phyloP scores from a whole-genome alignment of 768 basidiomycete genomes.

The Coprinopsis sp. region DNA sequence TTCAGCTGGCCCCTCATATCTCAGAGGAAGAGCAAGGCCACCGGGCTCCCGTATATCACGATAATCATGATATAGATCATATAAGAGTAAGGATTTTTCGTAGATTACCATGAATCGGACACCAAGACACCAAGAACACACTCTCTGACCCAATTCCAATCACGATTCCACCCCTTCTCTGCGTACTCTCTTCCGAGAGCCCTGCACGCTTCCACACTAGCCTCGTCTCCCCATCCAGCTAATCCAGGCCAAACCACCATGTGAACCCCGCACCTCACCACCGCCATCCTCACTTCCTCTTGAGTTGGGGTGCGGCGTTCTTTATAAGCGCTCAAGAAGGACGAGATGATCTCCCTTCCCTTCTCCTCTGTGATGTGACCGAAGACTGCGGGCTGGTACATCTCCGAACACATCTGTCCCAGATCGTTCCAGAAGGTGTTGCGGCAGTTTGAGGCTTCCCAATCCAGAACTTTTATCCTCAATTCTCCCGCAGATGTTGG shows the following conservation, averaged over 20 bases:
- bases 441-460: conserved; percentile 1
- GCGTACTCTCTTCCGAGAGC: neutral
- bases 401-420: conserved; percentile 4
- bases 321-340: neutral
- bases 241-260: neutral
- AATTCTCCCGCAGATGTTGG: neutral
- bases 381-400: conserved; percentile 2
- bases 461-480: neutral
- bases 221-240: neutral
- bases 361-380: neutral
- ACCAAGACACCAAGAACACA: neutral
- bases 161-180: neutral
- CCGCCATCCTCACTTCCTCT: neutral
- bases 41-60: too few relatives aligned
- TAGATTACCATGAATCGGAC: too few relatives aligned
- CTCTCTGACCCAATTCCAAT: neutral
- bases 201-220: neutral
- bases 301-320: neutral
- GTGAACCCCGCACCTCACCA: neutral
- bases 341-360: neutral
- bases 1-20: too few relatives aligned
- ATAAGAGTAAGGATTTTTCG: too few relatives aligned
- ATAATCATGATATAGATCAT: too few relatives aligned
- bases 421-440: neutral
- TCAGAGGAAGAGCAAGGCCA: too few relatives aligned